Evolutionary conservation across 441 rosid species (phyloP).

Genomic region (Hura crepitans): DNA sequence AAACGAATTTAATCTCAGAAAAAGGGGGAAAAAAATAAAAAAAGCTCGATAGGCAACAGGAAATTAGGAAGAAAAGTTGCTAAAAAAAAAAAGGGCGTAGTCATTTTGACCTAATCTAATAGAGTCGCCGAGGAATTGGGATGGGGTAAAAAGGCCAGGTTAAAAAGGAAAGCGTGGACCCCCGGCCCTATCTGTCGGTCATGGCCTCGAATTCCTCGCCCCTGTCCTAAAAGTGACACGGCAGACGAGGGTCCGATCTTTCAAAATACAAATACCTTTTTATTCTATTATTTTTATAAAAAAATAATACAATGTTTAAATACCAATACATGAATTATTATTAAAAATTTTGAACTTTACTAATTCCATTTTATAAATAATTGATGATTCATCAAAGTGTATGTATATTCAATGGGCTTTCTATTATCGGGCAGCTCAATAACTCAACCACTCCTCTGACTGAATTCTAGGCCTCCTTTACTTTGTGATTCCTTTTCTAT

Average conservation of each 20-base stretch:
- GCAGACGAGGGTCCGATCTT: slow-evolving; percentile 43
- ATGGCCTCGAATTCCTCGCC: slow-evolving; percentile 46
- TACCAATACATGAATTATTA: too few relatives aligned
- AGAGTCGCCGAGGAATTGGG: slow-evolving; percentile 24
- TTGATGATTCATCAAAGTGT: slow-evolving; percentile 1
- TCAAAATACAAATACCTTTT: slow-evolving; percentile 18
- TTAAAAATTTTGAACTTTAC: too few relatives aligned
- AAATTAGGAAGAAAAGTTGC: neutral
- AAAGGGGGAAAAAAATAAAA: neutral
- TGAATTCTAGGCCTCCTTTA: slow-evolving; percentile 44
- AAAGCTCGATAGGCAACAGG: neutral
- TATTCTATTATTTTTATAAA: too few relatives aligned
- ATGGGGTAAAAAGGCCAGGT: slow-evolving; percentile 22
- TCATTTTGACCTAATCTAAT: slow-evolving; percentile 29
- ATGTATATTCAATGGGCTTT: slow-evolving; percentile 39
- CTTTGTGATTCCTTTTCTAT: slow-evolving; percentile 57
- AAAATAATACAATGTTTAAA: too few relatives aligned
- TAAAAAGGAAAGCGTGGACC: slow-evolving; percentile 38
- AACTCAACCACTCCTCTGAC: slow-evolving; percentile 88
- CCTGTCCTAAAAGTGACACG: slow-evolving; percentile 42
- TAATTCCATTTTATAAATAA: neutral
- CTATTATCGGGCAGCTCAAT: slow-evolving; percentile 70
- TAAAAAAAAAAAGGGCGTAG: neutral
- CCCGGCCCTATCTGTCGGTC: slow-evolving; percentile 42
- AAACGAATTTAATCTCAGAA: neutral